A percentile compares a stretch with the other conserved stretches of the same genome.
phyloP scores from a whole-genome alignment of 108 stramenopile species.

The Chaetoceros tenuissimus region DNA sequence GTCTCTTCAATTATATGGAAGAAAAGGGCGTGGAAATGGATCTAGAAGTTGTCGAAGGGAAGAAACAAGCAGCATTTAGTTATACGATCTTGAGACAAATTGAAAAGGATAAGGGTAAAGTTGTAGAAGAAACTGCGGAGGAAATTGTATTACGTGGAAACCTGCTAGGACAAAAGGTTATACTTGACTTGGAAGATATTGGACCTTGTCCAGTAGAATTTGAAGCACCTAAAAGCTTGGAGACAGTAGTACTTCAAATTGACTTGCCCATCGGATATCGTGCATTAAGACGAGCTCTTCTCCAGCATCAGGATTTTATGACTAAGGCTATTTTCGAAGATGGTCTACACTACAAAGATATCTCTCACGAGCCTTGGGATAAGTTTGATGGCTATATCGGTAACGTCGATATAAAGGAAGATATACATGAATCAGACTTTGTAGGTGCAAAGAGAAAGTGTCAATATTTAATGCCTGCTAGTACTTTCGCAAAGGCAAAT shows the following conservation, averaged over 20 bases:
- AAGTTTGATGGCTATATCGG: conserved; percentile 54
- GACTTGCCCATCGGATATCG: conserved; percentile 68
- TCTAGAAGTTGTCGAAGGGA: conserved; percentile 38
- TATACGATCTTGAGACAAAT: conserved; percentile 66
- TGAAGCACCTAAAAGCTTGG: conserved; percentile 47
- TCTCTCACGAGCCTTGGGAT: conserved; percentile 45
- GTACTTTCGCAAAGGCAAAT: conserved; percentile 72
- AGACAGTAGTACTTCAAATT: conserved; percentile 63
- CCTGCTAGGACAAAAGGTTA: conserved; percentile 52
- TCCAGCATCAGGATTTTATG: conserved; percentile 45
- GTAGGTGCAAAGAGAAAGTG: conserved; percentile 32
- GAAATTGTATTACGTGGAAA: conserved; percentile 42
- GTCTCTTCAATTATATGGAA: conserved; percentile 69
- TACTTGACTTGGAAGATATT: conserved; percentile 45
- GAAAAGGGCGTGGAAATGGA: conserved; percentile 84
- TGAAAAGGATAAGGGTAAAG: conserved; percentile 31
- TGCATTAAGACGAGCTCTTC: conserved; percentile 62
- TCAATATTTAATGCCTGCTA: conserved; percentile 70
- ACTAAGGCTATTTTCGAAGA: conserved; percentile 42
- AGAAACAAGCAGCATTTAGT: conserved; percentile 64
- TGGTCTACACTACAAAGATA: conserved; percentile 53
- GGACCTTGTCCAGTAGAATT: conserved; percentile 41
- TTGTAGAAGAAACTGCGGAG: conserved; percentile 32
- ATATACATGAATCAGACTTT: conserved; percentile 41
- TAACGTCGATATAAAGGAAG: conserved; percentile 15